A percentile compares a stretch with the other conserved stretches of the same genome.
These are phyloP conservation scores for Candida nonsorbophila DNA, from an alignment of 805 yeast genomes.

Conservation along the genomic window DNA sequence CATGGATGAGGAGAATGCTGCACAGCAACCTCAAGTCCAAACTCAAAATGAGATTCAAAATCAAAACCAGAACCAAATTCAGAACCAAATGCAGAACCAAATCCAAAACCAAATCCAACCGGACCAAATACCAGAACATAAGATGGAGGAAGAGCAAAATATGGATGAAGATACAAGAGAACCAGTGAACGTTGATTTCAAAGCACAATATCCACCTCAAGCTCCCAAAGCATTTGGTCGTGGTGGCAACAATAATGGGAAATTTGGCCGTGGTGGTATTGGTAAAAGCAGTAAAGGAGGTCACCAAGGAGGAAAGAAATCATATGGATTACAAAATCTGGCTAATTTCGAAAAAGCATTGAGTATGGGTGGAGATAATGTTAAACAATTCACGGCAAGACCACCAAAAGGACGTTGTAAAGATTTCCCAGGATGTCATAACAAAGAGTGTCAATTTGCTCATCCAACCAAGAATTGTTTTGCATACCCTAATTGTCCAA, in stretches of 20 bases:
- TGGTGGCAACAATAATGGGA: background rate
- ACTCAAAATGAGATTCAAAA: constrained; percentile 2
- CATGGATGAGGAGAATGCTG: constrained; percentile 13
- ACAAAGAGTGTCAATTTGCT: constrained; percentile 63
- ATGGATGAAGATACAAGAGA: constrained; percentile 7
- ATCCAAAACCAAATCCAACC: constrained; percentile 1
- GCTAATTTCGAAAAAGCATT: constrained; percentile 39
- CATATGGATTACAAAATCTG: constrained; percentile 33
- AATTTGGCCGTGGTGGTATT: constrained; percentile 15
- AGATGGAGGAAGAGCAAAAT: too few species aligned
- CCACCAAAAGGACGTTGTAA: constrained; percentile 62
- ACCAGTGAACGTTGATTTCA: constrained; percentile 10
- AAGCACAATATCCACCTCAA: constrained; percentile 5
- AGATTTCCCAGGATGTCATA: constrained; percentile 66
- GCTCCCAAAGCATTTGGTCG: constrained; percentile 2
- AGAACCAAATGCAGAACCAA: constrained; percentile 3
- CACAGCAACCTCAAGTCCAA: constrained; percentile 5
- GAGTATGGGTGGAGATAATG: constrained; percentile 25
- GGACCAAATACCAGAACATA: background rate
- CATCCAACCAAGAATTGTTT: constrained; percentile 79
- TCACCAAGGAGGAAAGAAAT: constrained; percentile 11
- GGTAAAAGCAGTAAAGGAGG: constrained; percentile 16
- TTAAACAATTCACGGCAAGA: constrained; percentile 30
- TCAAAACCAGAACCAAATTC: constrained; percentile 2
- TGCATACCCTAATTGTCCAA: constrained; percentile 72